Evolutionary conservation across 768 basidiomycete species (phyloP), one percentile per base, ranked within the genome.

Genomic region (Asterophora parasitica): DNA sequence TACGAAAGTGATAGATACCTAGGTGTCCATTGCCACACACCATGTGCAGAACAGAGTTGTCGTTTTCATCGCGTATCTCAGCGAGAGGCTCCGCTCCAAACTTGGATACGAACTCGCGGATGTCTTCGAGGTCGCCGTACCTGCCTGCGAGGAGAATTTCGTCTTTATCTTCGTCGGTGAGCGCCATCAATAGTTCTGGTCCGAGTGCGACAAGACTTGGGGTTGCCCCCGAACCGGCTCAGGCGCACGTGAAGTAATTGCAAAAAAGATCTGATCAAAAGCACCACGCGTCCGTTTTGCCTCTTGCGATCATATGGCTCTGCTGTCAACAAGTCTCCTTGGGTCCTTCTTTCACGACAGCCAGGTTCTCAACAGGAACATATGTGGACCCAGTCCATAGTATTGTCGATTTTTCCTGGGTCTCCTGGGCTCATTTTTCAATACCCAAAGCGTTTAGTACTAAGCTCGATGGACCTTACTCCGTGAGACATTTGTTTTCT

Each of bases 31-130:
- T 97, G 1, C 78, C 93, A 48, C 80, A 82, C 11, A 78, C 73
- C 92, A 95, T 95, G 64, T 96, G 93, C 32, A 96, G 68, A 33
- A 83, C 68, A 2, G 78, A 82, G 70, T 92, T 96, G 32, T 79
- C 84, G 60, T 87, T 79, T 35, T 83, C 83, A 67, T 95, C 93
- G 34, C 73, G 77, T 10, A 81, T 65, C 31, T 63, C 60, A 32
- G 65, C 65, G 10, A 90, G 66, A 0, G 75, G 48, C 4, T 67
- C 67, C 1, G 66, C 48, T 8, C 87, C 83, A 61, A 81, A 85
- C 31, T 71, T 67, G 16, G 74, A 63, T 20, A 88, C 68, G 53
- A 88, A 94, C 3, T 69, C 68, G 37, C 82, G 73, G 32, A 92
- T 73, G 55, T 93, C 89, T 39, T 86, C 80, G 46, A 91, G 66